Evolutionary conservation across 306 rosid species (phyloP), one percentile per base, ranked within the genome.

Genomic region (Glycyrrhiza uralensis): DNA sequence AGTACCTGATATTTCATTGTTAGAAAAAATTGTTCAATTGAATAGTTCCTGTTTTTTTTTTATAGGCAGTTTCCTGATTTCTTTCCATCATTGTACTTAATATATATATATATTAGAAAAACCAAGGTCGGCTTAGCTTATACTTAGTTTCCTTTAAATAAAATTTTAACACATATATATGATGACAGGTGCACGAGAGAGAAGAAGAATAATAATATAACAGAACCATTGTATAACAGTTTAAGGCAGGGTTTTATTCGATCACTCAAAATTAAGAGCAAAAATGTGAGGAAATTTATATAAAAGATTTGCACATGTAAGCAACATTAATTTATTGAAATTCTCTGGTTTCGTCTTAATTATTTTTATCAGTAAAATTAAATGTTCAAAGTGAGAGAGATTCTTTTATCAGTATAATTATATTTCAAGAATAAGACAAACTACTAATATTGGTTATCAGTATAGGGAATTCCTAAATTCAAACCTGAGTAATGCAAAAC

Each of bases 161-260:
- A 1, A 15, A 14, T 18, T 49, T 47, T 14, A 10, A 66, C n/a
- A 49, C 33, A 32, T 32, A 32, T 32, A 32, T 32, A 32, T 32
- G 7, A 12, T 68, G 46, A 19, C 74, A 68, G 61, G 61, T 68
- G 47, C 45, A 68, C 11, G 60, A 68, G 61, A 65, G 23, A 22
- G 51, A 41, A 41, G 52, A 39, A 29, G 29, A 66, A 47, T 29
- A 29, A 66, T 46, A n/a, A n/a, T n/a, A n/a, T n/a, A n/a, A n/a
- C 32, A 12, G 18, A 66, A 18, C 18, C 44, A 66, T 46, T 29
- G 2, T 44, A 24, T 14, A 46, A 29, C 11, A 45, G 36, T 28
- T 66, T 30, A 30, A 19, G 32, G 3, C 5, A 1, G 2, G 7
- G 23, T 11, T 46, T 6, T 19, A 32, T 33, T 67, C 60, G 13